Conservation (phyloP, 768 basidiomycete species). For the Boletus reticulatus region DNA sequence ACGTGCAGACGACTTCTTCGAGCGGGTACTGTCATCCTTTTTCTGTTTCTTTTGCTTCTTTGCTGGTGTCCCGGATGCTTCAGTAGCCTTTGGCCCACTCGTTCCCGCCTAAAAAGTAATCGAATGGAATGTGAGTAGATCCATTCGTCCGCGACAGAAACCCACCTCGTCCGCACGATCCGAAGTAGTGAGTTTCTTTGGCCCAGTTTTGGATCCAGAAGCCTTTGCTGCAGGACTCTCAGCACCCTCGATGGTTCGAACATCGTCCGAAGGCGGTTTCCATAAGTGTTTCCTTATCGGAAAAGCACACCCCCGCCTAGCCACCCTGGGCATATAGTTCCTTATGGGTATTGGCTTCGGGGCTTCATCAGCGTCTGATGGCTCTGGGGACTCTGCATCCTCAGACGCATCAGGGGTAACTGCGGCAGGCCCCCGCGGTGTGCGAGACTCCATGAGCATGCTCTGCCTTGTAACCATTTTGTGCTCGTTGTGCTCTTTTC, state of each 20-base stretch:
- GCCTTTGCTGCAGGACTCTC: slow-evolving; percentile 11
- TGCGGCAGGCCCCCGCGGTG: too few relatives aligned
- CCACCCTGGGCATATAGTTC: too few relatives aligned
- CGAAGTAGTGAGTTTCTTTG: slow-evolving; percentile 2
- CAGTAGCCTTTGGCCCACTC: not conserved
- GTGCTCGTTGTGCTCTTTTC: too few relatives aligned
- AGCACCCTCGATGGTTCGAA: not conserved
- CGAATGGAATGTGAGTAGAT: not conserved
- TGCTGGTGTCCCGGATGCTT: not conserved
- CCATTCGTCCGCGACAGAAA: not conserved
- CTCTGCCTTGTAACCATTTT: too few relatives aligned
- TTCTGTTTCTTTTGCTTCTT: slow-evolving; percentile 10
- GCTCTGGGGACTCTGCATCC: too few relatives aligned
- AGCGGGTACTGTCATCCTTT: not conserved
- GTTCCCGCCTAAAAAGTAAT: slow-evolving; percentile 8
- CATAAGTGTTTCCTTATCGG: too few relatives aligned
- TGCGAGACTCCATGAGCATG: accelerated
- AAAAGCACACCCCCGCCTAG: too few relatives aligned
- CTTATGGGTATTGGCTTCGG: too few relatives aligned
- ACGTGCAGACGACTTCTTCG: slow-evolving; percentile 12
- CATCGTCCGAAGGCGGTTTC: not conserved
- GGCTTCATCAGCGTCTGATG: too few relatives aligned
- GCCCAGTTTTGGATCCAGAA: not conserved
- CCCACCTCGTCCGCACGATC: slow-evolving; percentile 12
- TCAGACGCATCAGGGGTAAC: too few relatives aligned